phyloP scores from a whole-genome alignment of 257 asterid genomes.

The Solanum sitiens region DNA sequence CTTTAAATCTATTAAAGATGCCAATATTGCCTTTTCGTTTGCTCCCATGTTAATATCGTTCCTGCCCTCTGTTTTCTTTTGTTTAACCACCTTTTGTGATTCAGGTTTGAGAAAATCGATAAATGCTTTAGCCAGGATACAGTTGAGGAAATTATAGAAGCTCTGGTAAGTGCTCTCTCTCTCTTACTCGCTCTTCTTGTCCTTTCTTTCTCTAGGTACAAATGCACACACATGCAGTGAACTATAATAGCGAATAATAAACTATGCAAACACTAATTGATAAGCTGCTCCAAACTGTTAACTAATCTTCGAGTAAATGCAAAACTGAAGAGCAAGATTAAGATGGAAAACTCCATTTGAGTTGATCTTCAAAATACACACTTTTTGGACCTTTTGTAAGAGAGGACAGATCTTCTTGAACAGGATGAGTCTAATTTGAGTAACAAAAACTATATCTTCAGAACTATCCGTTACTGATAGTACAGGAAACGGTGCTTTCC shows the following conservation, averaged over 20 bases:
- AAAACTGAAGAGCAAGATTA: not conserved
- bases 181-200: not conserved
- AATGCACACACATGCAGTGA: not conserved
- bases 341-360: not conserved
- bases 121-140: conserved; percentile 65
- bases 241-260: not conserved
- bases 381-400: not conserved
- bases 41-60: not conserved
- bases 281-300: not conserved
- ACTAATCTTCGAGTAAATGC: not conserved
- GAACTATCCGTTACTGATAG: not conserved
- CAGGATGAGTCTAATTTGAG: not conserved
- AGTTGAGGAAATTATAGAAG: conserved; percentile 79
- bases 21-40: not conserved
- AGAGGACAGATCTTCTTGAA: not conserved
- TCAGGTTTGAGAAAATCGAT: conserved; percentile 71
- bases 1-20: not conserved
- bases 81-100: not conserved
- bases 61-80: not conserved
- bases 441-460: not conserved
- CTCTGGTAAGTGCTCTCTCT: conserved; percentile 48
- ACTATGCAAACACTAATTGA: not conserved
- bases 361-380: not conserved
- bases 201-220: not conserved
- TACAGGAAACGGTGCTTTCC: not conserved